These are phyloP conservation scores for Arabis alpina DNA, from an alignment of 345 rosid genomes.

Conservation along the genomic window DNA sequence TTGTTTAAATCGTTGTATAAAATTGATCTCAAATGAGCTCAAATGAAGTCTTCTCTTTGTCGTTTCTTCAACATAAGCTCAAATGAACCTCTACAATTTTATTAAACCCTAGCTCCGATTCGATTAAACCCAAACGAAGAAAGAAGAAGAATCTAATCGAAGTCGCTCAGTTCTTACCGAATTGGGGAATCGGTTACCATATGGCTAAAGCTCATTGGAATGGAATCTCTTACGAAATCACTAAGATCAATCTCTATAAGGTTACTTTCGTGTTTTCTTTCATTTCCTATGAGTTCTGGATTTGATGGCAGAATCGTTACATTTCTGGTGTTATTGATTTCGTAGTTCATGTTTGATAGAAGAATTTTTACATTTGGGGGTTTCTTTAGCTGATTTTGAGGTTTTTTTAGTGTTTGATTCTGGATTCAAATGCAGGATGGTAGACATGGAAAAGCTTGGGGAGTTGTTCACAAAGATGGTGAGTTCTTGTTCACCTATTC, in stretches of 20 bases:
- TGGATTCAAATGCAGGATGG: conserved; percentile 73
- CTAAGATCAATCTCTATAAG: conserved; percentile 95
- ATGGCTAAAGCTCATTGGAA: conserved; percentile 96
- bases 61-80: too few species aligned
- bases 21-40: too few species aligned
- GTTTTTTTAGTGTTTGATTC: conserved; percentile 30
- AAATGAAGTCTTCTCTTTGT: too few species aligned
- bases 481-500: conserved; percentile 50
- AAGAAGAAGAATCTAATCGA: conserved; percentile 97
- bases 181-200: conserved; percentile 93
- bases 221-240: conserved; percentile 85
- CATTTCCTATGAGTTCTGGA: too few species aligned
- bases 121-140: conserved; percentile 55
- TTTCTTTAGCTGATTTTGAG: conserved; percentile 8
- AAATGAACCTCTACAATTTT: too few species aligned
- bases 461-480: conserved; percentile 87
- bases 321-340: background rate
- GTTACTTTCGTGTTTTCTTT: conserved; percentile 41
- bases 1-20: too few species aligned
- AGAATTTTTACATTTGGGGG: conserved; percentile 1
- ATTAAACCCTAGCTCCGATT: conserved; percentile 47
- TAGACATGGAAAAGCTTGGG: conserved; percentile 97
- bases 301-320: too few species aligned
- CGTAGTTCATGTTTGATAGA: background rate
- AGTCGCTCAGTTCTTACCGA: conserved; percentile 89